A percentile compares a stretch with the other conserved stretches of the same genome.
Conservation (phyloP, 169 alveolate genomes). For the Eimeria falciformis region DNA sequence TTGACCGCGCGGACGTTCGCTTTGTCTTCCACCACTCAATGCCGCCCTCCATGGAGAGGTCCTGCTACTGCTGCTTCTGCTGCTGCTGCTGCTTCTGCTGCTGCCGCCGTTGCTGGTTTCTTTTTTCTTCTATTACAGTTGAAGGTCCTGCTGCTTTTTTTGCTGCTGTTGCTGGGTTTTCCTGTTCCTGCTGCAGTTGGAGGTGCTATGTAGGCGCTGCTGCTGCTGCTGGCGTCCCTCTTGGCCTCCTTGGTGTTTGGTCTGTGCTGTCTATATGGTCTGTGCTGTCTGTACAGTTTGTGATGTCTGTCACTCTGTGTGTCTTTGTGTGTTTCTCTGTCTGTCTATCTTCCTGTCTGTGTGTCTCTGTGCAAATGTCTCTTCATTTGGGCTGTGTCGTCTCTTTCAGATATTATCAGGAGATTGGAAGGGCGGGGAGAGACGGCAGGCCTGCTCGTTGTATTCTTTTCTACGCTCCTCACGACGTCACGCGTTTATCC, state of each 20-base stretch:
- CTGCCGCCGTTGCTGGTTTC: background rate
- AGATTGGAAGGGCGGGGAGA: slow-evolving; percentile 99
- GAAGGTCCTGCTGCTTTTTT: background rate
- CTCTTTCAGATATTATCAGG: slow-evolving; percentile 92
- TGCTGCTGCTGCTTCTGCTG: slow-evolving; percentile 20
- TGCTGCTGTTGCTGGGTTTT: background rate
- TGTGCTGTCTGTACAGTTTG: background rate
- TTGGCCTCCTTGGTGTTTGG: background rate
- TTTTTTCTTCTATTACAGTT: background rate
- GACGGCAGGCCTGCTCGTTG: slow-evolving; percentile 89
- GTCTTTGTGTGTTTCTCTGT: background rate
- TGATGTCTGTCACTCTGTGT: background rate
- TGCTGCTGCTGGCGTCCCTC: background rate
- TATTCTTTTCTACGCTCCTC: slow-evolving; percentile 64
- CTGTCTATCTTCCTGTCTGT: background rate
- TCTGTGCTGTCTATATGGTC: background rate
- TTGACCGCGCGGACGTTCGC: slow-evolving; percentile 97
- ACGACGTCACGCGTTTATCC: slow-evolving; percentile 48
- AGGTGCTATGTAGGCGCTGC: background rate
- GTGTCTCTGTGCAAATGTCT: background rate
- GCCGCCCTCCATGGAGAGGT: slow-evolving; percentile 95
- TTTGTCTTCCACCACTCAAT: slow-evolving; percentile 97
- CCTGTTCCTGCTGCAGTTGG: background rate
- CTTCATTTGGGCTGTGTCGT: background rate
- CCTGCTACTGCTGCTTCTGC: too few relatives aligned